Evolutionary conservation across 768 basidiomycete species (phyloP), one percentile per base, ranked within the genome.

Genomic region (Lactarius indigo): DNA sequence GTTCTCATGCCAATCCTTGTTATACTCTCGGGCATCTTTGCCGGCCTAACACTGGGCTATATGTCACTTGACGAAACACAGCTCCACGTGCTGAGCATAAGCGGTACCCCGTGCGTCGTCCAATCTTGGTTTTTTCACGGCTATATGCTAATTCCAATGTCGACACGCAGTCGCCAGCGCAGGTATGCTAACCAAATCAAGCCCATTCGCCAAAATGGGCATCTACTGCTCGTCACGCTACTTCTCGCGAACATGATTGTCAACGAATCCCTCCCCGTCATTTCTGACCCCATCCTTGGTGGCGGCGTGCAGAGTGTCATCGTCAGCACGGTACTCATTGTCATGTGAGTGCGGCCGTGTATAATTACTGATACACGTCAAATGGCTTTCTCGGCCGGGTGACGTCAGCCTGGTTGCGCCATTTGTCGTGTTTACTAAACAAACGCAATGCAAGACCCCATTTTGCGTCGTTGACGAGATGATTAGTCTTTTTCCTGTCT

Each of bases 51-150:
- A 65, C 80, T 96, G 56, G 94, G 94, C 39, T 95, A 93, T 76
- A 94, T 96, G 90, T 91, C 89, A 71, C 83, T 96, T 75, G 94
- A 96, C 77, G 91, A 91, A 76, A 95, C 94, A 47, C 93, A 95
- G 81, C 84, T 96, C 52, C 88, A 90, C 73, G 94, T 96, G 3
- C 78, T 96, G 26, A 87, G 88, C 69, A 88, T 93, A 67, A 90
- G 90, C 63, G 94, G 94, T 18, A 91, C 90, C 28, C 83, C 89
- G 91, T 92, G 71, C 65, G 90, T 79, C 3, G 28, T 54, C 18
- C 39, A 75, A 23, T 23, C 57, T 57, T 55, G 6, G 59, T 42
- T 62, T 13, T 5, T 55, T 6, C 59, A 18, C 44, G 13, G 57
- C 63, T 39, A 65, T 68, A 68, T 64, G 39, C 68, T 59, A 44